phyloP scores from a whole-genome alignment of 202 grass and related monocot genomes.

The Dendrocalamus latiflorus region DNA sequence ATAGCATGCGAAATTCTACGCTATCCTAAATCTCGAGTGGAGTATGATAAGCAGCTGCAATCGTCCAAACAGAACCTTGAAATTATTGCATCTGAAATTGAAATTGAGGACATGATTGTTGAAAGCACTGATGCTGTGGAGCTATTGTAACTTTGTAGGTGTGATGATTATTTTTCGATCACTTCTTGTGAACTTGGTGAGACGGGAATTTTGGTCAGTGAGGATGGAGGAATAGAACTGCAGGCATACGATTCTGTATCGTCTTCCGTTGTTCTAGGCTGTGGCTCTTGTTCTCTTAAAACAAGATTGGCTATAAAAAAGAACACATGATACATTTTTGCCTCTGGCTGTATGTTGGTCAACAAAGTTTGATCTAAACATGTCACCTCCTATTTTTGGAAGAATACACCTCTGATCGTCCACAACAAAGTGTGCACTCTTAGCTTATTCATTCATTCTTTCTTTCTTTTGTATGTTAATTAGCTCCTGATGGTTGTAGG shows the following conservation, averaged over 20 bases:
- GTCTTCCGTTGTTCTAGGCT: conserved; percentile 46
- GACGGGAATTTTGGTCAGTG: conserved; percentile 50
- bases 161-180: conserved; percentile 68
- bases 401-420: background rate
- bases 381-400: background rate
- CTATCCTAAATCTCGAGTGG: conserved; percentile 40
- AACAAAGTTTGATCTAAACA: background rate
- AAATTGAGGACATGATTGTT: conserved; percentile 63
- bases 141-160: conserved; percentile 62
- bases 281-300: conserved; percentile 81
- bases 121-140: conserved; percentile 40
- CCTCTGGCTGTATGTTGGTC: background rate
- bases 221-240: conserved; percentile 43
- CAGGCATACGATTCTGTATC: conserved; percentile 8
- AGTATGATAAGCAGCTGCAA: conserved; percentile 62
- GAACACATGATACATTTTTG: conserved; percentile 8
- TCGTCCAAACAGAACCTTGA: conserved; percentile 47
- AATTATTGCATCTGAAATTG: conserved; percentile 57
- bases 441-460: background rate
- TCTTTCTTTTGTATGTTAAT: background rate
- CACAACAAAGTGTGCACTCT: background rate
- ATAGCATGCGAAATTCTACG: conserved; percentile 73
- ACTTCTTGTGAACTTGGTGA: conserved; percentile 41
- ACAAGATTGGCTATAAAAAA: conserved; percentile 31
- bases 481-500: background rate